Evolutionary conservation across 1,284 basidiomycete genomes (phyloP).

Genomic region (Malassezia brasiliensis): DNA sequence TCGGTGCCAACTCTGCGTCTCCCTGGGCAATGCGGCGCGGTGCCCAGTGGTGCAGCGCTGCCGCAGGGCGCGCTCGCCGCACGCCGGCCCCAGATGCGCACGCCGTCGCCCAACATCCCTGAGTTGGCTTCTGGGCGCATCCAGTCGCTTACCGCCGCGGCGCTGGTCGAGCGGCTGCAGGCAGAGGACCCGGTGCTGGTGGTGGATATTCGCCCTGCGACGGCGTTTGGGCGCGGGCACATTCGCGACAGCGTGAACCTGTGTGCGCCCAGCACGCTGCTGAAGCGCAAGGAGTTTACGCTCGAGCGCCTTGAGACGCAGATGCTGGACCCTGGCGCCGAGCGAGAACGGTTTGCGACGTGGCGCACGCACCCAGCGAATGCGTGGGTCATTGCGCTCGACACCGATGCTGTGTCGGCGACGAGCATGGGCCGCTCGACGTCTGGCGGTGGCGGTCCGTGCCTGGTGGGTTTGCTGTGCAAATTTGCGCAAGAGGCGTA

Average conservation of each 20-base stretch:
- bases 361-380: constrained; percentile 12
- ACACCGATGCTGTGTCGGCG: constrained; percentile 30
- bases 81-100: background rate
- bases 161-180: background rate
- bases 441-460: constrained; percentile 39
- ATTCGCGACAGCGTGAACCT: constrained; percentile 63
- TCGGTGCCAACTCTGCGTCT: background rate
- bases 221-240: constrained; percentile 30
- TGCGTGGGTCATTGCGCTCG: constrained; percentile 35
- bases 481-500: constrained; percentile 43
- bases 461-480: constrained; percentile 39
- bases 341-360: constrained; percentile 22
- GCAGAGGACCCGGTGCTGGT: constrained; percentile 46
- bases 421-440: constrained; percentile 34
- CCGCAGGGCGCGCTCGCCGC: background rate
- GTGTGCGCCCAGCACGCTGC: constrained; percentile 83
- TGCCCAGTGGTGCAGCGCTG: background rate
- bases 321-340: constrained; percentile 30
- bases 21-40: background rate
- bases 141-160: background rate
- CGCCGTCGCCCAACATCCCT: background rate
- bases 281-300: constrained; percentile 50
- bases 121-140: background rate
- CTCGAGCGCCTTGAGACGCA: constrained; percentile 38
- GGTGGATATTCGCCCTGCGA: constrained; percentile 76